phyloP scores from a whole-genome alignment of 1,284 basidiomycete species.

The Cronartium ribicola region DNA sequence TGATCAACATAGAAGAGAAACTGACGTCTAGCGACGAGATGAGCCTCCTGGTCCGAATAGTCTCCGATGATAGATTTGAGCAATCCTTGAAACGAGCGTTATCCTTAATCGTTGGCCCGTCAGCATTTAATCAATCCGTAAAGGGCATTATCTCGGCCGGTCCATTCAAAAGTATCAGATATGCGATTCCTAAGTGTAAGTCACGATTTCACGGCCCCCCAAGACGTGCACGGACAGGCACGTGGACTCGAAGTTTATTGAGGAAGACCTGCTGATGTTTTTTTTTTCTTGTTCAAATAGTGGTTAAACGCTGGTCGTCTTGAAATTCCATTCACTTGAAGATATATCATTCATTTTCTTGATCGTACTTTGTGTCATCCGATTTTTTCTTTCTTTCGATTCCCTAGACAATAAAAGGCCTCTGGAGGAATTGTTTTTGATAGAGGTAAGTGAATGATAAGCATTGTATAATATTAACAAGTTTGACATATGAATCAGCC shows the following conservation, averaged over 20 bases:
- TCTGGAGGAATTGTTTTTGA: too few species aligned
- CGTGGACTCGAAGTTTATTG: not conserved
- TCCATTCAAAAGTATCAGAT: conserved; percentile 69
- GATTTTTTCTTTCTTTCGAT: too few species aligned
- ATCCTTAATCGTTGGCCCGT: conserved; percentile 69
- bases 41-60: conserved; percentile 15
- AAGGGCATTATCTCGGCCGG: conserved; percentile 85
- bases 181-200: conserved; percentile 63
- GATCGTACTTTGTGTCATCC: too few species aligned
- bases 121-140: conserved; percentile 74
- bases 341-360: too few species aligned
- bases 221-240: not conserved
- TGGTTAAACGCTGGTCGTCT: not conserved
- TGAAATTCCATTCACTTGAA: not conserved
- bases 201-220: not conserved
- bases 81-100: conserved; percentile 59
- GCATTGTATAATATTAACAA: too few species aligned
- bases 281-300: too few species aligned
- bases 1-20: not conserved
- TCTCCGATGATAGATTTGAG: not conserved
- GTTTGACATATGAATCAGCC: too few species aligned
- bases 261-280: too few species aligned
- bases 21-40: conserved; percentile 13
- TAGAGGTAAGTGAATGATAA: too few species aligned
- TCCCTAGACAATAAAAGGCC: too few species aligned